Evolutionary conservation across 495 filamentous ascomycete species (phyloP).

Genomic region (Hypoxylon lenormandii): DNA sequence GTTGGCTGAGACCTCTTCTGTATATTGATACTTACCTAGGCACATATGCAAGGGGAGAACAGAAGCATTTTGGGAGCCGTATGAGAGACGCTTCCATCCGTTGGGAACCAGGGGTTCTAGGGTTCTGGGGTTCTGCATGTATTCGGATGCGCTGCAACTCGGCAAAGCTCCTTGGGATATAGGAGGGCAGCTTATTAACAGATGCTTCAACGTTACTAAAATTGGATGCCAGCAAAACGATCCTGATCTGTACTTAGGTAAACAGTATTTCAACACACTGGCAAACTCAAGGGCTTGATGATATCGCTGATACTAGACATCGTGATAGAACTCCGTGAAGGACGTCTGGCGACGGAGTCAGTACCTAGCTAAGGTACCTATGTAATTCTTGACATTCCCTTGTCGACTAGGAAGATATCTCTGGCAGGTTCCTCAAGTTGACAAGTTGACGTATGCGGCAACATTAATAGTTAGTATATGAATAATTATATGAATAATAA

Average conservation of each 20-base stretch:
- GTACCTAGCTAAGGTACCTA: not conserved
- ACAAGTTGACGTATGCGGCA: conserved; percentile 5
- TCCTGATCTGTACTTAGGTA: conserved; percentile 1
- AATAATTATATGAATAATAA: conserved; percentile 2
- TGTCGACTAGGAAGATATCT: not conserved
- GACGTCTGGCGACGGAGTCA: not conserved
- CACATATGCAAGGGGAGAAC: not conserved
- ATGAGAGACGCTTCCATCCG: conserved; percentile 5
- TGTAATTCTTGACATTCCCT: not conserved
- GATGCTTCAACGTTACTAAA: conserved; percentile 18
- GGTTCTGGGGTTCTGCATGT: conserved; percentile 28
- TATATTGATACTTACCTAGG: not conserved
- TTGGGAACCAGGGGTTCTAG: conserved; percentile 18
- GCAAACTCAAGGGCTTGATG: not conserved
- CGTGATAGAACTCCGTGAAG: not conserved
- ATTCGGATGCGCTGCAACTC: conserved; percentile 26
- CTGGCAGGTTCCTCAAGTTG: not conserved
- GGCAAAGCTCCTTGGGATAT: conserved; percentile 4
- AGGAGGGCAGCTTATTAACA: not conserved
- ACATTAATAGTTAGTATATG: not conserved
- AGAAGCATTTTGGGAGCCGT: not conserved
- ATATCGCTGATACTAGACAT: not conserved
- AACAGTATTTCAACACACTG: not conserved
- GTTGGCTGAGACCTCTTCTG: too few species aligned
- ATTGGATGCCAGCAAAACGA: conserved; percentile 20